phyloP scores from a whole-genome alignment of 2,329 filamentous ascomycete genomes.

The Pleochaeta shiraiana region DNA sequence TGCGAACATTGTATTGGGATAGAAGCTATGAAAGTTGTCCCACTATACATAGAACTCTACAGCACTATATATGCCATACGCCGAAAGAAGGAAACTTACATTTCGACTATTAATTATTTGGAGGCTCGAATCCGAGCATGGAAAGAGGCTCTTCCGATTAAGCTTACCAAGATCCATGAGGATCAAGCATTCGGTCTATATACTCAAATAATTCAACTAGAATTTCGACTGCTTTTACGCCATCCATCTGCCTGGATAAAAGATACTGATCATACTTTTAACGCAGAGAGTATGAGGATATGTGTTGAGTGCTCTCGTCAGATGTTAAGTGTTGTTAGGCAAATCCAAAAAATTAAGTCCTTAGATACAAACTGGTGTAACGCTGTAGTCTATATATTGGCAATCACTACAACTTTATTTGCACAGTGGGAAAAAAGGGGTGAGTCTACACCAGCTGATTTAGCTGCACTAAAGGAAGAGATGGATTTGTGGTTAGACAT shows the following conservation, averaged over 20 bases:
- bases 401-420: constrained; percentile 51
- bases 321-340: constrained; percentile 36
- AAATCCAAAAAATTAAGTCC: constrained; percentile 40
- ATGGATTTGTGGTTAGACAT: constrained; percentile 50
- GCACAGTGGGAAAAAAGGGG: constrained; percentile 44
- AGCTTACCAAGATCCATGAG: constrained; percentile 28
- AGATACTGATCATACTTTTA: constrained; percentile 27
- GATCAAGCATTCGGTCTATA: constrained; percentile 31
- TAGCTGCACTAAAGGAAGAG: constrained; percentile 37
- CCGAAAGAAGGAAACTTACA: constrained; percentile 30
- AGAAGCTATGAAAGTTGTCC: constrained; percentile 39
- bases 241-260: constrained; percentile 39
- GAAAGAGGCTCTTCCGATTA: constrained; percentile 39
- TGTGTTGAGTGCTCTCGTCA: constrained; percentile 44
- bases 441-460: constrained; percentile 32
- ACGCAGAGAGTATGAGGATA: constrained; percentile 39
- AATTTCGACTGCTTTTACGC: constrained; percentile 36
- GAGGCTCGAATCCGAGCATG: constrained; percentile 42
- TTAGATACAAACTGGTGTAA: constrained; percentile 65
- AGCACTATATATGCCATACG: constrained; percentile 52
- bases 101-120: constrained; percentile 37
- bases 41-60: constrained; percentile 52
- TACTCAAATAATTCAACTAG: constrained; percentile 29
- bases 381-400: constrained; percentile 46
- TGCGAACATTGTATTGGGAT: constrained; percentile 49